Conservation (phyloP, 306 rosid genomes). For the Begonia fuchsioides region DNA sequence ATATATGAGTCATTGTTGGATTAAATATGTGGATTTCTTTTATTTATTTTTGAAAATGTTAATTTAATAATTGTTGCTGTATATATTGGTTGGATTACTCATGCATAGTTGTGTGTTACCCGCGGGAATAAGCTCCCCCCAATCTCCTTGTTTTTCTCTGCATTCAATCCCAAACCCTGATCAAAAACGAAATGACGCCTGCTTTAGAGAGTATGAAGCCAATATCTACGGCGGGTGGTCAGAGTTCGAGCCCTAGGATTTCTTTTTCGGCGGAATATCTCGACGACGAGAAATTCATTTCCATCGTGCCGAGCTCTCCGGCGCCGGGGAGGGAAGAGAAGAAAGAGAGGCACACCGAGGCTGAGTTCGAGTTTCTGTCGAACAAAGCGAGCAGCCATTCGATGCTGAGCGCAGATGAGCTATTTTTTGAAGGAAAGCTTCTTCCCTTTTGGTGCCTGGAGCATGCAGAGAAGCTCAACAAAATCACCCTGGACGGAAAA, state of each 20-base stretch:
- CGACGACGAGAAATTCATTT: constrained; percentile 80
- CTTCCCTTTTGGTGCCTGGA: constrained; percentile 87
- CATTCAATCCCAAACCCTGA: no score
- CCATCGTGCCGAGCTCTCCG: constrained; percentile 51
- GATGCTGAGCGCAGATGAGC: constrained; percentile 84
- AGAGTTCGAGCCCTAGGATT: constrained; percentile 63
- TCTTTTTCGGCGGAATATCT: constrained; percentile 89
- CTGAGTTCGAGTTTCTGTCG: constrained; percentile 87
- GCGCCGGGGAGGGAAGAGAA: constrained; percentile 19
- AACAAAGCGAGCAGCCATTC: constrained; percentile 31
- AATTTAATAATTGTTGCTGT: no score
- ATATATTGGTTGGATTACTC: no score
- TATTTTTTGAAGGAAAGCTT: constrained; percentile 91
- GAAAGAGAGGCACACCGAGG: constrained; percentile 28
- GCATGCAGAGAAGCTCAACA: constrained; percentile 68
- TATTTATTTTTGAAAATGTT: no score
- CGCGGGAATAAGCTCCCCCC: no score
- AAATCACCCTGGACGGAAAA: constrained; percentile 42
- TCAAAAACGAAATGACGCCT: no score
- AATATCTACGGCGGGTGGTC: no score
- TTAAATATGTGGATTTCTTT: no score
- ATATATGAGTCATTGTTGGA: no score
- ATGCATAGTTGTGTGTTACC: no score
- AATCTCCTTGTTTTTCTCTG: no score
- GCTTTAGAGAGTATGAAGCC: no score